These are phyloP conservation scores for Hypoxylon rubiginosum DNA, from an alignment of 2,329 filamentous ascomycete genomes.

Conservation along the genomic window DNA sequence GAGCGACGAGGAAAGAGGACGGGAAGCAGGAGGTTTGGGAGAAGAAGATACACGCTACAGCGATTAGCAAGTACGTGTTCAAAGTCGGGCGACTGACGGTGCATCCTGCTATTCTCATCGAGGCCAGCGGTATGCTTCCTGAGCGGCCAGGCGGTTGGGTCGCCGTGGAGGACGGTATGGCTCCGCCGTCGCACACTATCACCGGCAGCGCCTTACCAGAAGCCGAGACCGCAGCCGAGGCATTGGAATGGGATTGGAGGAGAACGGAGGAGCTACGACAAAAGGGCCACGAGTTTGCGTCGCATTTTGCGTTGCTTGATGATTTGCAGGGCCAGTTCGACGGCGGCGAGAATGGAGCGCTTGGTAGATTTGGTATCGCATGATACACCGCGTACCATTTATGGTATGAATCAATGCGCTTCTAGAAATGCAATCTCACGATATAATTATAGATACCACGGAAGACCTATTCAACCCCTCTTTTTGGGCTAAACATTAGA, in stretches of 20 bases:
- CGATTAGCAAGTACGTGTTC: conserved; percentile 84
- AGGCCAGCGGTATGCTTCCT: conserved; percentile 80
- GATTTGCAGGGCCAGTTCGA: conserved; percentile 66
- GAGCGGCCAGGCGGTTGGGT: conserved; percentile 76
- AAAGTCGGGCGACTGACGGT: conserved; percentile 87
- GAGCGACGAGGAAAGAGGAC: conserved; percentile 52
- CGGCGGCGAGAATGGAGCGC: conserved; percentile 64
- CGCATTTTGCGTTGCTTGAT: conserved; percentile 70
- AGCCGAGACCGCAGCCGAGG: conserved; percentile 56
- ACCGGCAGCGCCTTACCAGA: conserved; percentile 57
- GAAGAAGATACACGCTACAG: conserved; percentile 77
- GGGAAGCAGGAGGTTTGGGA: conserved; percentile 63
- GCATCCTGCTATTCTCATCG: conserved; percentile 81
- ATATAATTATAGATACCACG: conserved; percentile 23
- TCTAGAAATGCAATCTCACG: conserved; percentile 18
- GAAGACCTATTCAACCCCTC: neutral
- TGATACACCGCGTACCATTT: conserved; percentile 40
- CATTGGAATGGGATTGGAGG: conserved; percentile 69
- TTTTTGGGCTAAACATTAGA: neutral
- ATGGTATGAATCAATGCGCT: neutral
- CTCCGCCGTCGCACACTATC: conserved; percentile 33
- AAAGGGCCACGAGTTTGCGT: conserved; percentile 67
- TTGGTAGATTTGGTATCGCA: conserved; percentile 63
- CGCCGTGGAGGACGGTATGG: conserved; percentile 54
- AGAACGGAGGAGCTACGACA: conserved; percentile 67